phyloP scores from a whole-genome alignment of 2,329 filamentous ascomycete genomes.

The Neonectria neomacrospora region DNA sequence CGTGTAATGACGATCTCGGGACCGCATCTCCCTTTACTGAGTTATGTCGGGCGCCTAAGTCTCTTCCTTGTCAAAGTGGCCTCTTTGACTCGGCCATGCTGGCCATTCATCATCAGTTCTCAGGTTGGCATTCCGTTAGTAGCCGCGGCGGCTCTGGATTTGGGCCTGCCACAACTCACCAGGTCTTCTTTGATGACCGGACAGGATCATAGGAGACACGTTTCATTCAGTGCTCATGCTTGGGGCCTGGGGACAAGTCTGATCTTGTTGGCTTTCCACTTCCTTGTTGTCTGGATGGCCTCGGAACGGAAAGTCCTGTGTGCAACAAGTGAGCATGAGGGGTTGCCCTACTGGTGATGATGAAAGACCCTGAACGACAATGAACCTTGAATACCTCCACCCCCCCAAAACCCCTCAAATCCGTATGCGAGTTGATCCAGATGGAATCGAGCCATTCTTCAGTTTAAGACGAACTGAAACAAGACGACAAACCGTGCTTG shows the following conservation, averaged over 20 bases:
- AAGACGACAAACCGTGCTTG: too few relatives aligned
- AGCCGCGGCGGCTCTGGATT: conserved; percentile 73
- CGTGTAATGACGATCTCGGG: conserved; percentile 38
- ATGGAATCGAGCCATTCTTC: neutral
- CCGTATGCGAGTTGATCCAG: neutral
- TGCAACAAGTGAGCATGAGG: conserved; percentile 39
- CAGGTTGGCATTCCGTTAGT: conserved; percentile 75
- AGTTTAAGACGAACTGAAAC: neutral
- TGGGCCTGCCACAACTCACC: conserved; percentile 54
- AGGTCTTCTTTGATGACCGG: conserved; percentile 23
- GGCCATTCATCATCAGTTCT: conserved; percentile 74
- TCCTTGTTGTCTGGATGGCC: conserved; percentile 50
- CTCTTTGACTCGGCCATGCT: conserved; percentile 74
- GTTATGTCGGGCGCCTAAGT: conserved; percentile 60
- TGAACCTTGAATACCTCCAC: neutral
- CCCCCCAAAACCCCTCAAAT: neutral
- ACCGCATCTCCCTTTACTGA: conserved; percentile 45
- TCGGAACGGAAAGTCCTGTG: conserved; percentile 50
- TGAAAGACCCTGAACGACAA: neutral
- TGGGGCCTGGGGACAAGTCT: conserved; percentile 48
- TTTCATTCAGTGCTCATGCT: conserved; percentile 33
- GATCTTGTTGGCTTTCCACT: conserved; percentile 49
- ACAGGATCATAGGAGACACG: conserved; percentile 29
- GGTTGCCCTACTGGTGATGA: conserved; percentile 47
- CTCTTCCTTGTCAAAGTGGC: conserved; percentile 77